phyloP scores from a whole-genome alignment of 495 filamentous ascomycete species.

The Xanthoparmelia taractica region DNA sequence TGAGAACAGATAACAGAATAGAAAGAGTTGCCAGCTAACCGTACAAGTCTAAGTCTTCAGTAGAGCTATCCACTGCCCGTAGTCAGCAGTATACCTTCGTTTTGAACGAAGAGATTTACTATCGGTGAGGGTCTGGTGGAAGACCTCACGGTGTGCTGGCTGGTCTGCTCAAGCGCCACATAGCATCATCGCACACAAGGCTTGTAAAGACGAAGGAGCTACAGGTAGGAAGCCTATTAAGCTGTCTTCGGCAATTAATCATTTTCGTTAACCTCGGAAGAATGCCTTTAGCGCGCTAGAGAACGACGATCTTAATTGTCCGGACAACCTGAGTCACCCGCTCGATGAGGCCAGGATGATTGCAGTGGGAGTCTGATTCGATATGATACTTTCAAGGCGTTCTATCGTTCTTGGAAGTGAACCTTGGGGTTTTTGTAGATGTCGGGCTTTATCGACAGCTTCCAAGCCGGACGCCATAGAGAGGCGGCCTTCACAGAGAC shows the following conservation, averaged over 20 bases:
- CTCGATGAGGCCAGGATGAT: no score
- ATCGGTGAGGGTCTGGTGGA: not conserved
- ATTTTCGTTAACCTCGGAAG: not conserved
- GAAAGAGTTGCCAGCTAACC: constrained; percentile 38
- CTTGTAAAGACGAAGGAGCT: not conserved
- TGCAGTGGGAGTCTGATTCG: not conserved
- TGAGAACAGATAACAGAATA: constrained; percentile 13
- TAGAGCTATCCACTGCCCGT: constrained; percentile 31
- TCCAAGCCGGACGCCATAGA: constrained; percentile 21
- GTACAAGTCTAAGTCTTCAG: constrained; percentile 59
- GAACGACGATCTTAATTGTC: not conserved
- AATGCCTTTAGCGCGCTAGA: not conserved
- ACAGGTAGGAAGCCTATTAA: no score
- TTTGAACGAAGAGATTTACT: constrained; percentile 5
- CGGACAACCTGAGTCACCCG: not conserved
- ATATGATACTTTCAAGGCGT: constrained; percentile 3
- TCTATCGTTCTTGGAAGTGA: not conserved
- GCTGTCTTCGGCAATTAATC: not conserved
- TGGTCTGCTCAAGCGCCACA: not conserved
- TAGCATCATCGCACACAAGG: not conserved
- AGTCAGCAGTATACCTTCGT: not conserved
- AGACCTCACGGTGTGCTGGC: not conserved
- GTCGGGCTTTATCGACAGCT: constrained; percentile 33
- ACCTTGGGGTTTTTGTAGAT: constrained; percentile 38
- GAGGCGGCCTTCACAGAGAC: constrained; percentile 32